Evolutionary conservation across 192 early-diverging fungal species (phyloP), one percentile per base, ranked within the genome.

Genomic region (Linnemannia exigua): DNA sequence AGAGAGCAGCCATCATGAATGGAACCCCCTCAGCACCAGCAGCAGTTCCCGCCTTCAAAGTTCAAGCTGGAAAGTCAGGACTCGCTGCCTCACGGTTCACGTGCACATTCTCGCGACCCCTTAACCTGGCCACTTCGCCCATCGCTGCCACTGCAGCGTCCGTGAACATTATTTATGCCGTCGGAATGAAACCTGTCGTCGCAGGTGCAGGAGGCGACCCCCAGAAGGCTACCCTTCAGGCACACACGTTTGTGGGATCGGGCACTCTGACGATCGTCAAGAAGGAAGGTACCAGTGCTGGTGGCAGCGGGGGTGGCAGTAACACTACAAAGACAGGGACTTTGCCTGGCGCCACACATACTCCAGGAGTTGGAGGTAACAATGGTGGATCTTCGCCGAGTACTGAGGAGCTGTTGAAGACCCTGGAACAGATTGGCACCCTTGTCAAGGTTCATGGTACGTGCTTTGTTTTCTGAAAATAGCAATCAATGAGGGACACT

Each of bases 391-490:
- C 25, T 5, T 46, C n/a, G 20, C 35, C n/a, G 44, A 37, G 48
- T 47, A 19, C 3, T 14, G 44, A 73, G 9, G 72, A 78, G 1
- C 0, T 66, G 7, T 14, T 79, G 19, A 68, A 25, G 12, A 35
- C 41, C 0, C 41, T 46, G 37, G 51, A 17, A 0, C 35, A 20
- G n/a, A 33, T 66, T 6, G n/a, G 35, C 1, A 47, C 37, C 6
- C 52, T 85, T 5, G 35, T 76, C 51, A 79, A 72, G n/a, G 83
- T 69, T 17, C 83, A 85, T 72, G 83, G 83, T 79, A 74, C 50
- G 74, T 52, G 28, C 63, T 38, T 31, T 31, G 22, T 6, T 28
- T 70, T 58, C 61, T 76, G 25, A 20, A 33, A 67, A 50, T 17
- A n/a, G 5, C 67, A 33, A 33, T 47, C 66, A 69, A 31, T 17